Conservation (phyloP, 768 basidiomycete genomes). For the Steccherinum ochraceum region DNA sequence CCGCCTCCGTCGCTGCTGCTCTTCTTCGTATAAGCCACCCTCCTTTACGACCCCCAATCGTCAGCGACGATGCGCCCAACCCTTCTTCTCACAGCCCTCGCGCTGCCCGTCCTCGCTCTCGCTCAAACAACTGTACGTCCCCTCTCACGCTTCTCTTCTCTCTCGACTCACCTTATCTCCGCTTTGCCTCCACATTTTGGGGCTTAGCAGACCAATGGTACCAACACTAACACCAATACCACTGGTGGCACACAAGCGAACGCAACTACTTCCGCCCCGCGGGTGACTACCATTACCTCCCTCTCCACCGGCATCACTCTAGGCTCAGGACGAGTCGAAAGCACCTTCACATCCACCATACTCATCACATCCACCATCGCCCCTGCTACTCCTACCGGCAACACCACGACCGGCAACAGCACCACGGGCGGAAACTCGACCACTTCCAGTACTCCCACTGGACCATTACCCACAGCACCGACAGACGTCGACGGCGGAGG, state of each 20-base stretch:
- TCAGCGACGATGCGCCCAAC: slow-evolving; percentile 5
- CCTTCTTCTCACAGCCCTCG: slow-evolving; percentile 18
- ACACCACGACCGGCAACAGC: slow-evolving; percentile 12
- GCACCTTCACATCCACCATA: slow-evolving; percentile 33
- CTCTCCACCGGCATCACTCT: slow-evolving; percentile 31
- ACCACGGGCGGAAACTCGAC: slow-evolving; percentile 11
- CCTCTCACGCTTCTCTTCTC: background rate
- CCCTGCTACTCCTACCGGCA: slow-evolving; percentile 19
- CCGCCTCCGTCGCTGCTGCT: no score
- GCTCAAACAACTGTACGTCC: slow-evolving; percentile 32
- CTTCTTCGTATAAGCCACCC: slow-evolving; percentile 2
- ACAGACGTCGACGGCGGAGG: slow-evolving; percentile 50
- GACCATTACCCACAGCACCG: slow-evolving; percentile 56
- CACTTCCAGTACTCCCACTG: slow-evolving; percentile 30
- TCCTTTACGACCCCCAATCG: slow-evolving; percentile 1
- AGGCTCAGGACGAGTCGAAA: slow-evolving; percentile 34
- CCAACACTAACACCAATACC: no score
- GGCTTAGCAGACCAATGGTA: no score
- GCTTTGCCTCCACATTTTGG: no score
- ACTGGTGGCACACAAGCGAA: no score
- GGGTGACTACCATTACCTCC: slow-evolving; percentile 17
- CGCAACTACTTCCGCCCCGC: no score
- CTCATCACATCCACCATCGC: slow-evolving; percentile 39
- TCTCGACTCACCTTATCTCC: slow-evolving; percentile 12
- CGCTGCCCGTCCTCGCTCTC: slow-evolving; percentile 33